A percentile compares a stretch with the other conserved stretches of the same genome.
Evolutionary conservation across 2,329 filamentous ascomycete genomes (phyloP).

Genomic region (Sordariomycetes sp.): DNA sequence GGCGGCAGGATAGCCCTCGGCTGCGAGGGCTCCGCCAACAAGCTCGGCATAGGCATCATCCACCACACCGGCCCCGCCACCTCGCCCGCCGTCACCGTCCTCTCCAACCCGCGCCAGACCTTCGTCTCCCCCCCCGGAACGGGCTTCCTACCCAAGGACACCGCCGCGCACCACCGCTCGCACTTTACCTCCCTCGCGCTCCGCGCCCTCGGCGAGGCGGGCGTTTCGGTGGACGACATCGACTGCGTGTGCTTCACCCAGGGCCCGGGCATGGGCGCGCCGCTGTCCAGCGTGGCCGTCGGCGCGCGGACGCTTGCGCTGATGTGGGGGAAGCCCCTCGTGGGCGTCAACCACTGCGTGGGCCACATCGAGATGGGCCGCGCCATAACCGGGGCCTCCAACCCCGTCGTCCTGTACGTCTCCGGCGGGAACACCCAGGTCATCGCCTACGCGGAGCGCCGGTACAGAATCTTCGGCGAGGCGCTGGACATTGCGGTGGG

Average conservation of each 20-base stretch:
- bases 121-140: slow-evolving; percentile 85
- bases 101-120: slow-evolving; percentile 90
- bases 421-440: slow-evolving; percentile 95
- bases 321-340: slow-evolving; percentile 77
- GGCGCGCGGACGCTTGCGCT: slow-evolving; percentile 70
- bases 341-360: slow-evolving; percentile 96
- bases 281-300: slow-evolving; percentile 74
- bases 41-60: slow-evolving; percentile 89
- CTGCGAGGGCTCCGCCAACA: slow-evolving; percentile 91
- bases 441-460: slow-evolving; percentile 86
- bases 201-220: slow-evolving; percentile 60
- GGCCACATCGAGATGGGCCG: slow-evolving; percentile 99
- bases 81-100: slow-evolving; percentile 45
- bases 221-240: slow-evolving; percentile 48
- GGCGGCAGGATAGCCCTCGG: slow-evolving; percentile 39
- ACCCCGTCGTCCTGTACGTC: slow-evolving; percentile 93
- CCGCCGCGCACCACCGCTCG: slow-evolving; percentile 77
- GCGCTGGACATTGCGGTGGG: slow-evolving; percentile 95
- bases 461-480: slow-evolving; percentile 97
- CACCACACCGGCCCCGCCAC: slow-evolving; percentile 49
- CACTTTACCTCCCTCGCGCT: slow-evolving; percentile 77
- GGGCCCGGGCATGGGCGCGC: slow-evolving; percentile 93
- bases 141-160: slow-evolving; percentile 94
- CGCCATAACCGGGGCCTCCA: slow-evolving; percentile 75
- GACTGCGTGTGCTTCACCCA: slow-evolving; percentile 93